These are phyloP conservation scores for Phytophthora fragariaefolia DNA, from an alignment of 352 stramenopile species.

Conservation along the genomic window DNA sequence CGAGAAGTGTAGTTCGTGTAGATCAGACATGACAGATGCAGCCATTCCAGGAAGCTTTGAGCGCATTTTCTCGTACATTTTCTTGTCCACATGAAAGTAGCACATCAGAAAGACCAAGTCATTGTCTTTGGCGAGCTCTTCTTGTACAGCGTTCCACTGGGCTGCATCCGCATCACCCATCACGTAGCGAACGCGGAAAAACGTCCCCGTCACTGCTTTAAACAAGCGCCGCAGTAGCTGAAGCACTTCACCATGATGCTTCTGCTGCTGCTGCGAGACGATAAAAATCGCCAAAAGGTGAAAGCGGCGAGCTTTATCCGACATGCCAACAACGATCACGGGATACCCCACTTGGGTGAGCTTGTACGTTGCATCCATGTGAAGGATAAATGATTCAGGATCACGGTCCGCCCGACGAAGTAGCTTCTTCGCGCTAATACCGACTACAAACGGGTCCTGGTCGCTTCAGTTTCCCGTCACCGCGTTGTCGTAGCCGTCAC, in stretches of 20 bases:
- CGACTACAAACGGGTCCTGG: constrained; percentile 14
- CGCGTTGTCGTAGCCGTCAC: not conserved
- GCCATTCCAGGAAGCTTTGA: not conserved
- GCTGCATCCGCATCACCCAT: constrained; percentile 34
- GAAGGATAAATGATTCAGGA: constrained; percentile 18
- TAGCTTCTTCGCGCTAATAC: constrained; percentile 19
- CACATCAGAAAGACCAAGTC: constrained; percentile 20
- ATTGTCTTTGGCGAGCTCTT: constrained; percentile 1
- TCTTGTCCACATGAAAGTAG: constrained; percentile 31
- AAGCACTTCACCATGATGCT: constrained; percentile 11
- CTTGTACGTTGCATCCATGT: constrained; percentile 44
- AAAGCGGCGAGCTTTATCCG: constrained; percentile 25
- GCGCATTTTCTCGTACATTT: constrained; percentile 17
- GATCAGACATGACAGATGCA: constrained; percentile 5
- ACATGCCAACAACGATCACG: constrained; percentile 29
- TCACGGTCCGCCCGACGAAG: constrained; percentile 7
- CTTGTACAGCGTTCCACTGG: constrained; percentile 24
- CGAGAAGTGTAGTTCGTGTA: constrained; percentile 22
- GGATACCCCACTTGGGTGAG: constrained; percentile 26
- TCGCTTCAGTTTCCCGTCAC: constrained; percentile 16
- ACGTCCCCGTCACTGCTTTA: not conserved
- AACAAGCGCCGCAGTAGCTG: not conserved
- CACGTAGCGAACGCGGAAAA: constrained; percentile 7
- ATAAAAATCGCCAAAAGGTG: constrained; percentile 35
- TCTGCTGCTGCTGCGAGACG: constrained; percentile 19